phyloP scores from a whole-genome alignment of 1,139 yeast species.

The Geotrichum carabidarum region DNA sequence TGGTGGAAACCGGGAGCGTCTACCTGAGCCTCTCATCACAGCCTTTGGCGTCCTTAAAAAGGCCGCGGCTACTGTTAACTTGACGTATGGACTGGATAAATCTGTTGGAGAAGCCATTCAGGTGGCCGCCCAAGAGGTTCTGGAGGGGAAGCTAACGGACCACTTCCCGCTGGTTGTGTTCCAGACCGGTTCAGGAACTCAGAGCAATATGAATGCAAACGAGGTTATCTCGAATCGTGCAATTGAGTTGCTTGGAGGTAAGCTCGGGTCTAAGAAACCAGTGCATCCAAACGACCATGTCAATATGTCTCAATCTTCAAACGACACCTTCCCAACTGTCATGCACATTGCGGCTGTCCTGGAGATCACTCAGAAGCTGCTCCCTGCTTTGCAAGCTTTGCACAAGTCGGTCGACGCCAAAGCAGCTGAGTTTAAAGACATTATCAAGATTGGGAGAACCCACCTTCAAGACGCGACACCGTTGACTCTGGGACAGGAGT shows the following conservation, averaged over 20 bases:
- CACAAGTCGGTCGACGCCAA: slow-evolving; percentile 73
- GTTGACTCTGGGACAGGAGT: slow-evolving; percentile 94
- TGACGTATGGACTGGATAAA: slow-evolving; percentile 79
- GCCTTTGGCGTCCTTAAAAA: slow-evolving; percentile 93
- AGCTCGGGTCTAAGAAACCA: slow-evolving; percentile 82
- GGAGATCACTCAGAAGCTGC: slow-evolving; percentile 66
- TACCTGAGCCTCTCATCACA: slow-evolving; percentile 85
- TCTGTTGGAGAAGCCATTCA: slow-evolving; percentile 78
- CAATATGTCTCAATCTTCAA: slow-evolving; percentile 96
- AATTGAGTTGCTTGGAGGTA: slow-evolving; percentile 89
- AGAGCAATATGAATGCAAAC: slow-evolving; percentile 97
- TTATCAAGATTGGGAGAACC: slow-evolving; percentile 97
- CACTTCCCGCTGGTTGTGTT: slow-evolving; percentile 97
- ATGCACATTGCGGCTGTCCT: slow-evolving; percentile 98
- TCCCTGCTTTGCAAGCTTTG: slow-evolving; percentile 74
- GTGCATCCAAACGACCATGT: slow-evolving; percentile 99
- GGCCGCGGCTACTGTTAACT: slow-evolving; percentile 91
- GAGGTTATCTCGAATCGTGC: slow-evolving; percentile 98
- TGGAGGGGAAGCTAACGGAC: slow-evolving; percentile 83
- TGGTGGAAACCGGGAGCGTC: slow-evolving; percentile 84
- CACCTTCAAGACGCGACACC: slow-evolving; percentile 99
- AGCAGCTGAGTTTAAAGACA: slow-evolving; percentile 74
- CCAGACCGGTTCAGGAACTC: slow-evolving; percentile 99
- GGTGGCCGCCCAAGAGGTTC: slow-evolving; percentile 91
- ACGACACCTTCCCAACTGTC: slow-evolving; percentile 97